These are phyloP conservation scores for Diospyros kaki DNA, from an alignment of 148 eudicot genomes.

Conservation along the genomic window DNA sequence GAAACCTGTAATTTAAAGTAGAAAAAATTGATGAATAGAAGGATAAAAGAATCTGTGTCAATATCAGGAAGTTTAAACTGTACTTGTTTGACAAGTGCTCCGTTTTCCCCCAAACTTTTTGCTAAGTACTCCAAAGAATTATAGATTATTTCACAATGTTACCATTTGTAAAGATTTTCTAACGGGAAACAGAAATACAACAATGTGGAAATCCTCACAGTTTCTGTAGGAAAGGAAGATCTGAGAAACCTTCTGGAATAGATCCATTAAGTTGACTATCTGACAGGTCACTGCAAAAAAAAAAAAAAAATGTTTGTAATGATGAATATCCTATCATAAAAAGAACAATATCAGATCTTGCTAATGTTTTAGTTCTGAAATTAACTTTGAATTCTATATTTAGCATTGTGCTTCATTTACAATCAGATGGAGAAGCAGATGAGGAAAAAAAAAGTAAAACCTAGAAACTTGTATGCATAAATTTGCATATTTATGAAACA, in stretches of 20 bases:
- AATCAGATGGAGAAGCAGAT: background rate
- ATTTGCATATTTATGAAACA: background rate
- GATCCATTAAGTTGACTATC: slow-evolving; percentile 66
- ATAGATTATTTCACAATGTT: background rate
- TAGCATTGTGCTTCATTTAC: background rate
- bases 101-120: background rate
- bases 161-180: background rate
- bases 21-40: background rate
- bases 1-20: background rate
- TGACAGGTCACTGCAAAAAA: slow-evolving; percentile 56
- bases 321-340: background rate
- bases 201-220: slow-evolving; percentile 47
- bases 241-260: slow-evolving; percentile 59
- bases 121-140: background rate
- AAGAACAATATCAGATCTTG: background rate
- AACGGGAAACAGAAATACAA: background rate
- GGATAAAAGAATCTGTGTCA: background rate
- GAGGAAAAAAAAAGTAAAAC: background rate
- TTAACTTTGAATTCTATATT: background rate
- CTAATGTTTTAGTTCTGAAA: background rate
- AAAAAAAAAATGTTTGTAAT: background rate
- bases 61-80: background rate
- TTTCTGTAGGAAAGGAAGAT: slow-evolving; percentile 66
- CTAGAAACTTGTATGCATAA: background rate
- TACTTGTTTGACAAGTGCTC: background rate